phyloP scores from a whole-genome alignment of 805 yeast genomes.

The Candida ortonii region DNA sequence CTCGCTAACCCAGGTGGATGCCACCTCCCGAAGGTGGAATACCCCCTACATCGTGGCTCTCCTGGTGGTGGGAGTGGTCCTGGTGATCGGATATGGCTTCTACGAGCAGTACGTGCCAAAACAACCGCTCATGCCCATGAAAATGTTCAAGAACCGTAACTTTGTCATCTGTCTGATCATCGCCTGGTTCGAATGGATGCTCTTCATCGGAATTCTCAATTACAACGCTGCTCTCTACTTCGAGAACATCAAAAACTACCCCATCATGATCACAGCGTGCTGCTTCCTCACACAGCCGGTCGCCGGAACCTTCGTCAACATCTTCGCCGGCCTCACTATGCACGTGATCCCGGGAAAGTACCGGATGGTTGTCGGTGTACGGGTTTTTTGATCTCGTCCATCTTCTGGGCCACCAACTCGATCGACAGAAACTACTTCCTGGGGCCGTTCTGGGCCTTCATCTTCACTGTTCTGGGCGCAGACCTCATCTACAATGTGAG shows the following conservation, averaged over 20 bases:
- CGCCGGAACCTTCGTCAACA: slow-evolving; percentile 40
- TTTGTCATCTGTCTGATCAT: slow-evolving; percentile 40
- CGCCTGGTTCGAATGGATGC: slow-evolving; percentile 40
- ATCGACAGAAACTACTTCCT: slow-evolving; percentile 39
- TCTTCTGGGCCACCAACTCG: slow-evolving; percentile 42
- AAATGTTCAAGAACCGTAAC: slow-evolving; percentile 37
- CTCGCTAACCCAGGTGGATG: slow-evolving; percentile 42
- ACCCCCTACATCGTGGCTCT: slow-evolving; percentile 46
- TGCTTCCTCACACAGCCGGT: slow-evolving; percentile 44
- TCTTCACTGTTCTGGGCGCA: slow-evolving; percentile 43
- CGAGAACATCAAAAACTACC: slow-evolving; percentile 37
- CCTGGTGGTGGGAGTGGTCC: slow-evolving; percentile 37
- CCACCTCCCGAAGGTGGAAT: slow-evolving; percentile 41
- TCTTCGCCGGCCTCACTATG: slow-evolving; percentile 45
- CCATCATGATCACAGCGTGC: slow-evolving; percentile 42
- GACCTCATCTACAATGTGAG: slow-evolving; percentile 46
- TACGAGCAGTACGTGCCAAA: slow-evolving; percentile 39
- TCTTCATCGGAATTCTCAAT: slow-evolving; percentile 38
- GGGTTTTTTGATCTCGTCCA: slow-evolving; percentile 36
- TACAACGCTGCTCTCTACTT: slow-evolving; percentile 43
- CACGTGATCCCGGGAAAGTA: slow-evolving; percentile 42
- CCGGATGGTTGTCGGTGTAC: slow-evolving; percentile 33
- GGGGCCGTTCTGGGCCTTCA: slow-evolving; percentile 44
- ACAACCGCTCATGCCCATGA: slow-evolving; percentile 49
- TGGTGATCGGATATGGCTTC: slow-evolving; percentile 34